Conservation (phyloP, 2,329 filamentous ascomycete species). For the Fusarium humuli region DNA sequence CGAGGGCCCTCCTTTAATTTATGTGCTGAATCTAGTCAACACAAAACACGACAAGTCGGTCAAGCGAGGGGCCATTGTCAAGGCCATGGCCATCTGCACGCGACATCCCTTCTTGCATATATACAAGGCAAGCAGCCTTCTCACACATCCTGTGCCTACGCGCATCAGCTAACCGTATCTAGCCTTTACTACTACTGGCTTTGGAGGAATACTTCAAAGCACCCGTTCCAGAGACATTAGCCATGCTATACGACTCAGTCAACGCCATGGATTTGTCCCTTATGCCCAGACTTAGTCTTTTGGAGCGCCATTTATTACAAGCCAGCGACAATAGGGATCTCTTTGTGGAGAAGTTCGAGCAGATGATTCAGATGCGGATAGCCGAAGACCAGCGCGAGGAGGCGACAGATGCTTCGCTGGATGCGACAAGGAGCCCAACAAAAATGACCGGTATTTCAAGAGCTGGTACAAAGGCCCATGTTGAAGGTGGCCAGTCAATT, state of each 20-base stretch:
- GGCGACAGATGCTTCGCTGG: slow-evolving; percentile 52
- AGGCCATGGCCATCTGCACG: slow-evolving; percentile 99
- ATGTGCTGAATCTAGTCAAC: slow-evolving; percentile 97
- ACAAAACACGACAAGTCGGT: slow-evolving; percentile 96
- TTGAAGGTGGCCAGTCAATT: slow-evolving; percentile 68
- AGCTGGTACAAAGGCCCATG: slow-evolving; percentile 71
- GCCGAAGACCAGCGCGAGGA: slow-evolving; percentile 68
- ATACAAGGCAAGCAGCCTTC: slow-evolving; percentile 77
- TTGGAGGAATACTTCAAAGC: slow-evolving; percentile 97
- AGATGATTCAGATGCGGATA: slow-evolving; percentile 88
- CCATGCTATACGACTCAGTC: slow-evolving; percentile 89
- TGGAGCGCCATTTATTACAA: slow-evolving; percentile 88
- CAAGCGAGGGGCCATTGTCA: slow-evolving; percentile 93
- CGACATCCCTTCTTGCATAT: slow-evolving; percentile 98
- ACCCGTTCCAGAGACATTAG: slow-evolving; percentile 87
- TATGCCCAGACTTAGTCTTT: slow-evolving; percentile 84
- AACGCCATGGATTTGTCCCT: slow-evolving; percentile 97
- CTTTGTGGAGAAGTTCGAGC: slow-evolving; percentile 97
- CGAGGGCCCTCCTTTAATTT: slow-evolving; percentile 92
- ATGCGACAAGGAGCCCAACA: slow-evolving; percentile 61
- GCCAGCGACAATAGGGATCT: slow-evolving; percentile 94
- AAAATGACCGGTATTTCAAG: slow-evolving; percentile 65
- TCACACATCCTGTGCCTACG: neutral
- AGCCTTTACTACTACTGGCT: slow-evolving; percentile 89
- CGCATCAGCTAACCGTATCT: slow-evolving; percentile 29